phyloP scores from a whole-genome alignment of 176 grass and related monocot genomes.

The Saccharum spontaneum region DNA sequence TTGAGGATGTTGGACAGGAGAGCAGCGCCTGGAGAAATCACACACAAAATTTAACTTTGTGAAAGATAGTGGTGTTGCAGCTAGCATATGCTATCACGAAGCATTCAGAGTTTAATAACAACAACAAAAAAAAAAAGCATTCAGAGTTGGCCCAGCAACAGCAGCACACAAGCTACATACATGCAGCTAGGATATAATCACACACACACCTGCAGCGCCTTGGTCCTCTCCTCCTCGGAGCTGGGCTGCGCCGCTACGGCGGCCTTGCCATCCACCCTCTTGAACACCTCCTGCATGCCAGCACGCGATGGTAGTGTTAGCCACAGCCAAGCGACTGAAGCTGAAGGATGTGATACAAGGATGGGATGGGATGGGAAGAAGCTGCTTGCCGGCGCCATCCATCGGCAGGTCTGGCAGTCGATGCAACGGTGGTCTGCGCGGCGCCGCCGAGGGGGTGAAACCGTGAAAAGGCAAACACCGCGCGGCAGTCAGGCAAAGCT shows the following conservation, averaged over 20 bases:
- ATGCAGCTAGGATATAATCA: no score
- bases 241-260: conserved; percentile 65
- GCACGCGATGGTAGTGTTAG: background rate
- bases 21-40: conserved; percentile 65
- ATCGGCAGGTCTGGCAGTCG: conserved; percentile 90
- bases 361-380: background rate
- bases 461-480: background rate
- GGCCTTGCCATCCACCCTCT: conserved; percentile 53
- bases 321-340: background rate
- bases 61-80: background rate
- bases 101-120: background rate
- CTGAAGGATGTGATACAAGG: background rate
- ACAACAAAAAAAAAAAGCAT: background rate
- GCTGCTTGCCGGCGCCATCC: conserved; percentile 75
- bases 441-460: background rate
- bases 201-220: conserved; percentile 61
- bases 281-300: conserved; percentile 58
- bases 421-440: conserved; percentile 74
- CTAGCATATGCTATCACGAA: background rate
- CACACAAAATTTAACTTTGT: background rate
- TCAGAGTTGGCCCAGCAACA: background rate
- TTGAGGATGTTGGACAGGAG: conserved; percentile 79
- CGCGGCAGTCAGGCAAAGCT: background rate
- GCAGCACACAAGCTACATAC: no score
- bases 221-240: conserved; percentile 58